Evolutionary conservation across 768 basidiomycete genomes (phyloP).

Genomic region (Boletus tomentosulus): DNA sequence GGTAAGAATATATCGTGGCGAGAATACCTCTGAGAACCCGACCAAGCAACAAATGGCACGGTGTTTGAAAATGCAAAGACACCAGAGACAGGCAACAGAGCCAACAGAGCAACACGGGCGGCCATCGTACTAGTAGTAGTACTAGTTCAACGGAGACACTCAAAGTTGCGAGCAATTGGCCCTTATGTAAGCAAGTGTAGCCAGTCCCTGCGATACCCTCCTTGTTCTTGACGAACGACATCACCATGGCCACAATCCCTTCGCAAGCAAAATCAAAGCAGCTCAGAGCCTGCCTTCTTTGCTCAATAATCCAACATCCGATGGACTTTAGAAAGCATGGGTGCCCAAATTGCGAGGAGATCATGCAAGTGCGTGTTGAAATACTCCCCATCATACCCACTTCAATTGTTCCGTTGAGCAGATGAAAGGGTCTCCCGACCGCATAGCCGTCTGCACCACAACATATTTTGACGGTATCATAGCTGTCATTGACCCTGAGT

Average conservation of each 20-base stretch:
- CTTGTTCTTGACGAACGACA: too few relatives aligned
- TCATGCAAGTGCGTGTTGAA: conserved; percentile 67
- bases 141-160: too few relatives aligned
- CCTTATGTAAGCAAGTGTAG: conserved; percentile 17
- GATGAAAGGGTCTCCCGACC: conserved; percentile 87
- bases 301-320: conserved; percentile 84
- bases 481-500: conserved; percentile 77
- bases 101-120: conserved; percentile 39
- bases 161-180: background rate
- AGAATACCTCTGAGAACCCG: conserved; percentile 51
- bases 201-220: too few relatives aligned
- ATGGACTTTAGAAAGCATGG: conserved; percentile 81
- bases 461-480: conserved; percentile 92
- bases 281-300: conserved; percentile 88
- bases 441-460: conserved; percentile 83
- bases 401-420: conserved; percentile 29
- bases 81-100: conserved; percentile 38
- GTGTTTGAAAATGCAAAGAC: conserved; percentile 60
- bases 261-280: conserved; percentile 61
- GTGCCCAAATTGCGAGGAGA: conserved; percentile 96
- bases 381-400: background rate
- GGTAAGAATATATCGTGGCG: background rate
- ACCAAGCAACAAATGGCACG: conserved; percentile 66
- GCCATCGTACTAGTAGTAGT: conserved; percentile 35
- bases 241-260: conserved; percentile 46